A percentile compares a stretch with the other conserved stretches of the same genome.
These are phyloP conservation scores for Colletotrichum filicis DNA, from an alignment of 2,329 filamentous ascomycete species.

Conservation along the genomic window DNA sequence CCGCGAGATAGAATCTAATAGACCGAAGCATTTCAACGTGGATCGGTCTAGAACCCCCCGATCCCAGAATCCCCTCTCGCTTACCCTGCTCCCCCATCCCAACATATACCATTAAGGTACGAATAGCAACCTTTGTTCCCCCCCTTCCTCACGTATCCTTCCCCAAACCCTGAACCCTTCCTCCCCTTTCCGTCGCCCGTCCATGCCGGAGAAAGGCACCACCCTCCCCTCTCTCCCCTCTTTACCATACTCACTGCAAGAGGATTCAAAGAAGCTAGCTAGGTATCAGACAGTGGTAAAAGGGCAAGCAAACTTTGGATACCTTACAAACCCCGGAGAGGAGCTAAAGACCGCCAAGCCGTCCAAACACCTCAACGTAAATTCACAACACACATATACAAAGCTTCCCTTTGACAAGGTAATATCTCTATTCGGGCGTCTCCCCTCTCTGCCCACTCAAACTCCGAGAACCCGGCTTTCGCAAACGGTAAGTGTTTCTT, in stretches of 20 bases:
- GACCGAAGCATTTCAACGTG: neutral
- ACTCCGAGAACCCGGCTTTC: neutral
- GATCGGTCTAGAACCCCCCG: neutral
- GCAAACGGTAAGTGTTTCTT: too few relatives aligned
- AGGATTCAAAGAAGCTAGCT: neutral
- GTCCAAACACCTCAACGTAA: neutral
- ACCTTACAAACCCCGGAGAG: too few relatives aligned
- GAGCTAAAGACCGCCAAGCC: neutral
- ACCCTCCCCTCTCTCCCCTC: neutral
- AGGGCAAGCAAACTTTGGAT: neutral
- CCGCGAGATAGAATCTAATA: neutral
- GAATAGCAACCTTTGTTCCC: neutral
- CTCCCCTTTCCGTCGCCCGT: neutral
- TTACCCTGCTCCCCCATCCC: neutral
- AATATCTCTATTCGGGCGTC: neutral
- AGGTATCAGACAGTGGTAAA: neutral
- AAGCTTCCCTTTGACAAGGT: neutral
- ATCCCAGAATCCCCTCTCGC: neutral
- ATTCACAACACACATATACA: neutral
- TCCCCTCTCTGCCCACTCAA: neutral
- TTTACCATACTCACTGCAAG: neutral
- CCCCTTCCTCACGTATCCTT: too few relatives aligned
- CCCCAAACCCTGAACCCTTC: neutral
- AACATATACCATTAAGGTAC: neutral
- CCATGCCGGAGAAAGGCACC: neutral